Evolutionary conservation across 2,329 filamentous ascomycete genomes (phyloP), one percentile per base, ranked within the genome.

Genomic region (Hypoxylon sp.): DNA sequence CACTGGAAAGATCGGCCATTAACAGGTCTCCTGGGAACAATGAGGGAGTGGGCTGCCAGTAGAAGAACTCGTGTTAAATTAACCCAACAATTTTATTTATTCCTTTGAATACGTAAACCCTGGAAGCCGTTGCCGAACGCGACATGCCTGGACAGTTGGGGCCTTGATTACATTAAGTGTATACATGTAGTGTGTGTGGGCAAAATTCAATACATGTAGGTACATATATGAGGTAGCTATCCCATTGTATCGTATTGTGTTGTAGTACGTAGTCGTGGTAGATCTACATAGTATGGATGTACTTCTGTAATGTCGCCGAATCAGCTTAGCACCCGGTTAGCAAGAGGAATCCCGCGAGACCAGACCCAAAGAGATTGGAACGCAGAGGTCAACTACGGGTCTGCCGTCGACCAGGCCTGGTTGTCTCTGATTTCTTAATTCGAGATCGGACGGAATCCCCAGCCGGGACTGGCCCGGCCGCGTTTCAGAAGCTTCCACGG

Each of bases 401-500:
- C 66, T 56, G 30, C 40, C 55, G 32, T 46, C 55, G 42, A 42
- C 33, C 40, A 55, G 33, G 57, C 30, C 44, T 57, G 40, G 16
- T 24, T 40, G 42, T 61, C 59, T 61, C 32, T 65, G 3, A n/a
- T 55, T 62, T 57, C 53, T 59, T 53, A 52, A 61, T 61, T 54
- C 48, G 49, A 66, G 61, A 70, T 70, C 70, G 67, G 64, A 64
- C 57, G 60, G 62, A 60, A 62, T 49, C 60, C 61, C 66, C 58
- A 70, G 61, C 61, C 63, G 67, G 70, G 61, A 63, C 64, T 63
- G 61, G 61, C 22, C 61, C 57, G 64, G 68, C 57, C 60, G 61
- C 53, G 69, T 67, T 67, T 72, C 62, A 63, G 64, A 69, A 65
- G 64, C 63, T 68, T 70, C 71, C 64, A 70, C 44, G 30, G 58